Conservation (phyloP, 345 rosid genomes). For the Bretschneidera sinensis region DNA sequence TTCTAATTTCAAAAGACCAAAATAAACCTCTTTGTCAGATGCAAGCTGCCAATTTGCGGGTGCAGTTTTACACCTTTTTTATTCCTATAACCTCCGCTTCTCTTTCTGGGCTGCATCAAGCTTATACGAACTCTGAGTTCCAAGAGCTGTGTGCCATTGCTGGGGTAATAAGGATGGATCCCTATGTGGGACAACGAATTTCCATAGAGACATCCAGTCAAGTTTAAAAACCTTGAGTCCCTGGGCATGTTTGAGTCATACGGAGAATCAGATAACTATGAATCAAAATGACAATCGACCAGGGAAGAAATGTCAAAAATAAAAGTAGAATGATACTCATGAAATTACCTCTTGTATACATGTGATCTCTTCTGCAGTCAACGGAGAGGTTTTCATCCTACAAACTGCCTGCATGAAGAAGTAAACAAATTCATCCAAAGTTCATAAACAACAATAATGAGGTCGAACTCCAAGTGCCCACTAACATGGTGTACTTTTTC, state of each 20-base stretch:
- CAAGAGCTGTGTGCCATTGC: conserved; percentile 88
- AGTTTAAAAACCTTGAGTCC: conserved; percentile 75
- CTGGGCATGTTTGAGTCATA: conserved; percentile 33
- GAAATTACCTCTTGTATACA: conserved; percentile 73
- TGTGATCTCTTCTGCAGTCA: conserved; percentile 63
- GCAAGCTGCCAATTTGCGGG: conserved; percentile 39
- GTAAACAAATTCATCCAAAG: conserved; percentile 7
- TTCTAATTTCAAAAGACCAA: conserved; percentile 9
- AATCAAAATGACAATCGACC: neutral
- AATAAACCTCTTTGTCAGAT: conserved; percentile 53
- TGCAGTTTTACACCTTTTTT: conserved; percentile 42
- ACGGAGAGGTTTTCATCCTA: conserved; percentile 80
- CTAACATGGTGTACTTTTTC: conserved; percentile 1
- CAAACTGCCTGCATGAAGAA: conserved; percentile 58
- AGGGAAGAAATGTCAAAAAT: neutral
- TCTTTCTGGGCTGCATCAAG: conserved; percentile 63
- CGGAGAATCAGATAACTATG: conserved; percentile 16
- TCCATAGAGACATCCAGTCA: conserved; percentile 92
- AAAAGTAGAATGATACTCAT: conserved; percentile 19
- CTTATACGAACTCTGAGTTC: conserved; percentile 89
- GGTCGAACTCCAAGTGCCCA: neutral
- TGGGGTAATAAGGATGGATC: conserved; percentile 82
- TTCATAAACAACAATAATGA: conserved; percentile 6
- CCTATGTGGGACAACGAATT: conserved; percentile 74
- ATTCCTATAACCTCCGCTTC: conserved; percentile 72